phyloP scores from a whole-genome alignment of 768 basidiomycete genomes.

The Leccinum broughii region DNA sequence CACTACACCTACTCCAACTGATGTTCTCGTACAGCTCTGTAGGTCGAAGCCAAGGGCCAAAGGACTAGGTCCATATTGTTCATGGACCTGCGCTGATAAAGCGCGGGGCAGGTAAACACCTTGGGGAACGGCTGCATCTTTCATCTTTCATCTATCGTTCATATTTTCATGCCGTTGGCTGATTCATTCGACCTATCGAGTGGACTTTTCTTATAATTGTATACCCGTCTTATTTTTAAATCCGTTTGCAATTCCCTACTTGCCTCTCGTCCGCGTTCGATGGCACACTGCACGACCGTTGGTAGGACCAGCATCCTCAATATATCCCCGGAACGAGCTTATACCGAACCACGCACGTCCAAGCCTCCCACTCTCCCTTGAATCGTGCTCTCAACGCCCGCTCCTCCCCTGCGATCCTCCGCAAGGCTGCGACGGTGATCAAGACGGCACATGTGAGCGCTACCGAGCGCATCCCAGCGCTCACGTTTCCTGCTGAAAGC shows the following conservation, averaged over 20 bases:
- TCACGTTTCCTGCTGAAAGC: slow-evolving; percentile 34
- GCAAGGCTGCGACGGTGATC: slow-evolving; percentile 5
- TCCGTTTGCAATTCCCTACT: not conserved
- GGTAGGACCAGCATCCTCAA: slow-evolving; percentile 20
- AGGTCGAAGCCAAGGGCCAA: slow-evolving; percentile 17
- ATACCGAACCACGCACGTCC: slow-evolving; percentile 47
- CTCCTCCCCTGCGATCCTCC: slow-evolving; percentile 16
- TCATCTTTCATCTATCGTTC: not conserved
- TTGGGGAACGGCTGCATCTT: not conserved
- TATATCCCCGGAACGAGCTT: slow-evolving; percentile 50
- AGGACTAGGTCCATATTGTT: slow-evolving; percentile 25
- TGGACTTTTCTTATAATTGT: not conserved
- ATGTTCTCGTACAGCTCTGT: slow-evolving; percentile 21
- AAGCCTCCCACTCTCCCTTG: slow-evolving; percentile 31
- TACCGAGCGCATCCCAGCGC: slow-evolving; percentile 6
- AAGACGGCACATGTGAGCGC: slow-evolving; percentile 13
- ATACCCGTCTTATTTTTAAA: not conserved
- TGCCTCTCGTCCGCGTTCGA: not conserved
- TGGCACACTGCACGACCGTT: not conserved
- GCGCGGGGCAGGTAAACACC: slow-evolving; percentile 15
- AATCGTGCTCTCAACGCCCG: slow-evolving; percentile 13
- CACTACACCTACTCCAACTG: not conserved
- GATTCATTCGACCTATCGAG: slow-evolving; percentile 2
- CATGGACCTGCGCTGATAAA: slow-evolving; percentile 26
- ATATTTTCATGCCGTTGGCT: slow-evolving; percentile 5